Conservation (phyloP, 495 filamentous ascomycete species). For the Extremus antarcticus region DNA sequence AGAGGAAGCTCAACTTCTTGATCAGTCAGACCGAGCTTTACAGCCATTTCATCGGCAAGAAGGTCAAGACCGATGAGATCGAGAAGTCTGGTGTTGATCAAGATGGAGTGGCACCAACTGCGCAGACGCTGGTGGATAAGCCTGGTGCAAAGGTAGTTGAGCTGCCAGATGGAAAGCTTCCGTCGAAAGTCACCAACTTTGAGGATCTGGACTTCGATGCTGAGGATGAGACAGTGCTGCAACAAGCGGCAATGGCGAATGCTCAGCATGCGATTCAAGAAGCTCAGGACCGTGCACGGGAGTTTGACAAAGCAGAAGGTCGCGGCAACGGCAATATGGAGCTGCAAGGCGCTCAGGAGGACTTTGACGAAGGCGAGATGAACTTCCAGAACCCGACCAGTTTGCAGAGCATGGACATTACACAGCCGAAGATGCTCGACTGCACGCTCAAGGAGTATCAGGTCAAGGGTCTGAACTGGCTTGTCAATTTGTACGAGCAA, state of each 20-base stretch:
- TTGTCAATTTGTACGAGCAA: conserved; percentile 97
- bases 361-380: conserved; percentile 77
- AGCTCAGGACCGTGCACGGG: conserved; percentile 82
- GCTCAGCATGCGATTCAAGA: conserved; percentile 93
- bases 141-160: conserved; percentile 41
- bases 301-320: conserved; percentile 64
- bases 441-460: conserved; percentile 97
- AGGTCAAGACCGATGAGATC: conserved; percentile 92
- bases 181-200: conserved; percentile 74
- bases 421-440: conserved; percentile 87
- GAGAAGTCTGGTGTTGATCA: conserved; percentile 76
- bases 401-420: conserved; percentile 83
- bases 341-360: conserved; percentile 38
- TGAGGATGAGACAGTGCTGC: conserved; percentile 76
- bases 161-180: conserved; percentile 47
- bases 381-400: conserved; percentile 99
- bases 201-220: conserved; percentile 93
- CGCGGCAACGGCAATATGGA: conserved; percentile 18
- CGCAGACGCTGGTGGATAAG: conserved; percentile 36
- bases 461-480: conserved; percentile 96
- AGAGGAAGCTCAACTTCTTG: conserved; percentile 97
- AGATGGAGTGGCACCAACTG: conserved; percentile 43
- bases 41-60: conserved; percentile 98
- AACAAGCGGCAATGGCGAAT: conserved; percentile 81
- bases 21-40: conserved; percentile 98